These are phyloP conservation scores for Erucastrum elatum DNA, from an alignment of 345 rosid species.

Conservation along the genomic window DNA sequence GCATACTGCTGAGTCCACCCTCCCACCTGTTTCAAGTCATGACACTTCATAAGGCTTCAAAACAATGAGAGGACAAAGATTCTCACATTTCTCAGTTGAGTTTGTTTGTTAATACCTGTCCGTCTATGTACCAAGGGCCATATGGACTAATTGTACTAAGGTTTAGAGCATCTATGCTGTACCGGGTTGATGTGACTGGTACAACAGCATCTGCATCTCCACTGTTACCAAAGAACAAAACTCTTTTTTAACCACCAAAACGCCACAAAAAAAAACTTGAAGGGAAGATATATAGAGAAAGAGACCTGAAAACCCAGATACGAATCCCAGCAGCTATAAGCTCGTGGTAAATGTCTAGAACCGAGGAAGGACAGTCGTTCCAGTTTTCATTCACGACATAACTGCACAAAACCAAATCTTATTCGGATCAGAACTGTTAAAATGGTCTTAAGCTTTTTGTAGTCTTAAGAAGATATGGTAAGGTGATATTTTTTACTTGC, in stretches of 20 bases:
- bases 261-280: not conserved
- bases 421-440: constrained; percentile 10
- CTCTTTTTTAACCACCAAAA: constrained; percentile 12
- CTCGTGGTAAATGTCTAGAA: constrained; percentile 75
- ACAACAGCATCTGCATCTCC: constrained; percentile 90
- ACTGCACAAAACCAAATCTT: constrained; percentile 45
- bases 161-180: constrained; percentile 75
- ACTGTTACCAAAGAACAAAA: constrained; percentile 40
- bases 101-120: constrained; percentile 52
- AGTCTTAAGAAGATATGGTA: not conserved
- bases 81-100: not conserved
- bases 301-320: constrained; percentile 93
- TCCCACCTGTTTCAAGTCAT: constrained; percentile 67
- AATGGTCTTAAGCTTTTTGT: not conserved
- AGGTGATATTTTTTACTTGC: constrained; percentile 19
- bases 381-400: constrained; percentile 49
- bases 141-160: constrained; percentile 67
- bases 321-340: constrained; percentile 77
- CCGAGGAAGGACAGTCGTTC: constrained; percentile 66
- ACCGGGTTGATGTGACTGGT: constrained; percentile 89
- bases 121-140: constrained; percentile 83
- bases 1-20: constrained; percentile 94
- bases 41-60: not conserved
- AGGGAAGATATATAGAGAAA: not conserved
- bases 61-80: not conserved